Base-by-base conservation (phyloP, 2,329 filamentous ascomycete species). In the Fusarium irregulare region DNA sequence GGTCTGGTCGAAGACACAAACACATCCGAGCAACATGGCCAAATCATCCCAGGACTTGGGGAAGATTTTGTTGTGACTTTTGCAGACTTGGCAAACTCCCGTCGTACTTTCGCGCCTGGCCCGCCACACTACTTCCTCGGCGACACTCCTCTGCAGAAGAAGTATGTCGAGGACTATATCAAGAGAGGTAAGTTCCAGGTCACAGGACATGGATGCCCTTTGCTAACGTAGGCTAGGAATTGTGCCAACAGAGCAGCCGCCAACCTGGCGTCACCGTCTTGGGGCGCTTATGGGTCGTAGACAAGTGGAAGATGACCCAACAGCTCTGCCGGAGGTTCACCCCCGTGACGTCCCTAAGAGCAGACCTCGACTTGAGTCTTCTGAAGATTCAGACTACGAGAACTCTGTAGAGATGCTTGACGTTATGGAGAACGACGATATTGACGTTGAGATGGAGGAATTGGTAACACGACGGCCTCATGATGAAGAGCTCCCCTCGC, bases 71-170 rank as follows among this genome's bases (percentile, higher is more conserved):
- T 23, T 16, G 56, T 73, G 8, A 62, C 62, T 3, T 76, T 63
- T 34, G 58, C 42, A 9, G 60, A 75, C 20, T 41, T 57, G n/a
- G 63, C 66, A 25, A 32, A 58, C 8, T 64, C 66, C 20, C 69
- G 72, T 42, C 65, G 71, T 11, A 55, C 49, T 25, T 78, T 78
- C 34, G 53, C 65, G 5, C 72, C 74, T 6, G 74, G 77, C 1
- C 54, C 57, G 27, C 56, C 64, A 14, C 69, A 74, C 51, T 79
- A 74, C 53, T 75, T 76, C 73, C 66, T 68, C 25, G 78, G 77
- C 8, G 75, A 78, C 42, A 79, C 78, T 12, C 72, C 71, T 40
- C 49, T 71, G 30, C 77, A 80, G 64, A 73, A 69, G 61, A 72
- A 64, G 45, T 58, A 53, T 12, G 30, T 80, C 16, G 76, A 79